A percentile compares a stretch with the other conserved stretches of the same genome.
Conservation (phyloP, 164 flowering plant species). For the Houttuynia cordata region DNA sequence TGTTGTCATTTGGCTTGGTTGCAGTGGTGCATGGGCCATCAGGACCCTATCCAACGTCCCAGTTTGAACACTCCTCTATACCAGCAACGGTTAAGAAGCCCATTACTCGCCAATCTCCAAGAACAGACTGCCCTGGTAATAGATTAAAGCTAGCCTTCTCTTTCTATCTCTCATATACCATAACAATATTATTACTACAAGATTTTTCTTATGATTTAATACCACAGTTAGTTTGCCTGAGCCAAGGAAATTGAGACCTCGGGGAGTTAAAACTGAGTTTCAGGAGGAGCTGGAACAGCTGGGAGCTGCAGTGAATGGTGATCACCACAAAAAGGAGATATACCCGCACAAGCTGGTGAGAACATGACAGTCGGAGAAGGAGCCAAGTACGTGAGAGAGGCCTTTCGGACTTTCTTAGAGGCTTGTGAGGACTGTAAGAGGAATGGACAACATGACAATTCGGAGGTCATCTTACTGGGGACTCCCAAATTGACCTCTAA, state of each 20-base stretch:
- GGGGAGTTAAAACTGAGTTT: conserved; percentile 47
- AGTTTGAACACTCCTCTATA: conserved; percentile 83
- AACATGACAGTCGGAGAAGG: conserved; percentile 44
- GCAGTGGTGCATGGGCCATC: conserved; percentile 69
- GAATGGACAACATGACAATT: conserved; percentile 26
- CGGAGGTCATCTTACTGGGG: conserved; percentile 11
- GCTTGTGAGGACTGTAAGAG: conserved; percentile 25
- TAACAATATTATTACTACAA: not conserved
- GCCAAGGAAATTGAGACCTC: conserved; percentile 30
- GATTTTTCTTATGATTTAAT: conserved; percentile 17
- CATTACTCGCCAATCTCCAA: conserved; percentile 41
- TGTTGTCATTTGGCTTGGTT: not conserved
- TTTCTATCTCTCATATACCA: not conserved
- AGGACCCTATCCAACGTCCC: conserved; percentile 64
- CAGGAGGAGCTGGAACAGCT: conserved; percentile 61
- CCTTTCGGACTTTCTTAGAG: conserved; percentile 36
- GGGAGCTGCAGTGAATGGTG: conserved; percentile 59
- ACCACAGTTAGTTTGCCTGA: conserved; percentile 46
- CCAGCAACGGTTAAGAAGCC: conserved; percentile 80
- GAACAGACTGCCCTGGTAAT: conserved; percentile 82
- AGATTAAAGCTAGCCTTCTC: not conserved
- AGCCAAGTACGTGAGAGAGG: conserved; percentile 26
- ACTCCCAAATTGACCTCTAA: not conserved
- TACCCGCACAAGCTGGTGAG: conserved; percentile 46
- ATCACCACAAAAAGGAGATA: conserved; percentile 28